Percentiles rank a stretch among this genome's conserved stretches.
Conservation (phyloP, 352 stramenopile species). For the Bremia lactucae region DNA sequence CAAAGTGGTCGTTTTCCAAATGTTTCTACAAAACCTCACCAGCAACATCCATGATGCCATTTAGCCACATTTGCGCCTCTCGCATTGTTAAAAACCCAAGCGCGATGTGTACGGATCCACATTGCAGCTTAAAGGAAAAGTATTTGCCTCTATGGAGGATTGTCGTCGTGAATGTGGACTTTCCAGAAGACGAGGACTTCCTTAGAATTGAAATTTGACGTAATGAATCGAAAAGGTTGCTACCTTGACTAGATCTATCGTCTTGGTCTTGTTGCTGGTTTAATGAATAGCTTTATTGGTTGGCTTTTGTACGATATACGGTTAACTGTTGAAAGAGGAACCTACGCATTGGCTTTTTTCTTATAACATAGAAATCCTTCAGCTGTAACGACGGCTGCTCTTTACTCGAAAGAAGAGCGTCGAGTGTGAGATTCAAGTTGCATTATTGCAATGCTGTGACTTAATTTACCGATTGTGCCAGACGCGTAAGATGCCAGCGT, state of each 20-base stretch:
- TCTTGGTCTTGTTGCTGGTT: slow-evolving; percentile 28
- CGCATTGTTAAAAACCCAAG: slow-evolving; percentile 42
- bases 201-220: neutral
- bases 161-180: slow-evolving; percentile 30
- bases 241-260: slow-evolving; percentile 67
- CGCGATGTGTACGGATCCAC: slow-evolving; percentile 25
- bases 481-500: slow-evolving; percentile 47
- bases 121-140: slow-evolving; percentile 52
- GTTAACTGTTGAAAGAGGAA: neutral
- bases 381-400: slow-evolving; percentile 35
- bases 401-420: slow-evolving; percentile 10
- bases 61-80: slow-evolving; percentile 43
- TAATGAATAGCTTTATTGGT: neutral
- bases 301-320: too few relatives aligned
- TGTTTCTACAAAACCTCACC: slow-evolving; percentile 7
- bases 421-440: too few relatives aligned
- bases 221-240: neutral
- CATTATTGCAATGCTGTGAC: too few relatives aligned
- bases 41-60: slow-evolving; percentile 51
- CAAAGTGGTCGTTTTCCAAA: too few relatives aligned
- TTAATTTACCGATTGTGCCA: slow-evolving; percentile 47
- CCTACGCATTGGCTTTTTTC: slow-evolving; percentile 45
- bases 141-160: slow-evolving; percentile 34
- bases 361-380: slow-evolving; percentile 63
- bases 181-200: slow-evolving; percentile 1